A percentile compares a stretch with the other conserved stretches of the same genome.
Evolutionary conservation across 1,284 basidiomycete genomes (phyloP).

Genomic region (Mycena sp.): DNA sequence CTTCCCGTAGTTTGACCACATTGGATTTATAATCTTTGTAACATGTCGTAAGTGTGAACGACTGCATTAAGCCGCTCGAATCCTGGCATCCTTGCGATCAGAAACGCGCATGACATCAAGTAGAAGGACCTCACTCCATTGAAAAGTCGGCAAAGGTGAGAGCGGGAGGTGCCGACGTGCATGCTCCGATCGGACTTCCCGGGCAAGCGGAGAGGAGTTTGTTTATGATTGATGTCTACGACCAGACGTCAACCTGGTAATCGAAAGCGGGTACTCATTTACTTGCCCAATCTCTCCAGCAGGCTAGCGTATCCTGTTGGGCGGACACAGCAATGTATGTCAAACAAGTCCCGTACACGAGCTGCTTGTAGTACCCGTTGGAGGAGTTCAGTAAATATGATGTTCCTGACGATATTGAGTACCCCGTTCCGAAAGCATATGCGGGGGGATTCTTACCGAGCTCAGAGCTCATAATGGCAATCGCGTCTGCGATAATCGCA

Average conservation of each 20-base stretch:
- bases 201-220: slow-evolving; percentile 2
- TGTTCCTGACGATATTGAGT: not conserved
- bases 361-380: slow-evolving; percentile 13
- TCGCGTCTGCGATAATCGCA: slow-evolving; percentile 12
- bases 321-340: slow-evolving; percentile 10
- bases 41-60: too few species aligned
- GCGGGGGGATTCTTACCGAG: not conserved
- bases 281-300: slow-evolving; percentile 11
- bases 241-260: not conserved
- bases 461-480: not conserved
- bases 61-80: too few species aligned
- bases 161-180: slow-evolving; percentile 1
- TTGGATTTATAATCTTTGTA: too few species aligned
- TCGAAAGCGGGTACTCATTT: not conserved
- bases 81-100: too few species aligned
- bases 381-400: slow-evolving; percentile 1
- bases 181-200: not conserved
- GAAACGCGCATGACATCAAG: too few species aligned
- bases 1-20: too few species aligned
- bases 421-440: too few species aligned
- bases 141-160: not conserved
- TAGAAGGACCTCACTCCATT: slow-evolving; percentile 11
- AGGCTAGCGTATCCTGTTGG: slow-evolving; percentile 3
- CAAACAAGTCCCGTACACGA: not conserved
- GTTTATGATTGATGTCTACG: not conserved